Percentiles rank a stretch among this genome's conserved stretches.
phyloP scores from a whole-genome alignment of 257 asterid species.

The Gynochthodes officinalis region DNA sequence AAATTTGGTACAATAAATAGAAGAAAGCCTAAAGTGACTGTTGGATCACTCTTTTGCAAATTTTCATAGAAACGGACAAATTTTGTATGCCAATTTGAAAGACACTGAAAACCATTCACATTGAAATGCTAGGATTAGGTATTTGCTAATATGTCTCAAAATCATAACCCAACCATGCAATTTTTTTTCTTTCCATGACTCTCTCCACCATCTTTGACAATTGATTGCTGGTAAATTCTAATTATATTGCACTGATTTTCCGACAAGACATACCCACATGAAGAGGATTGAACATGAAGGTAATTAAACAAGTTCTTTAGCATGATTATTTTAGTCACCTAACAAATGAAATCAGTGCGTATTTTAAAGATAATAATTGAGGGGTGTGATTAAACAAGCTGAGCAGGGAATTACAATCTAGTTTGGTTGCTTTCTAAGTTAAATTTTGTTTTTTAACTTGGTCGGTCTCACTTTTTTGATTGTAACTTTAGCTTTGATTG shows the following conservation, averaged over 20 bases:
- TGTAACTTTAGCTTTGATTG: too few relatives aligned
- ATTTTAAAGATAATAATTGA: neutral
- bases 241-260: conserved; percentile 47
- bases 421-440: too few relatives aligned
- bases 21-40: neutral
- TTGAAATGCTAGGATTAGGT: neutral
- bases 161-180: neutral
- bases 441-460: neutral
- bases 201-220: conserved; percentile 31
- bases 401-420: neutral
- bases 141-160: neutral
- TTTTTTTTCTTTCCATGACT: conserved; percentile 1
- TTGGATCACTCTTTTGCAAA: neutral
- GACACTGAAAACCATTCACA: conserved; percentile 24
- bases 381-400: neutral
- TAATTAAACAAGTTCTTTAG: conserved; percentile 9
- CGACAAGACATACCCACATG: conserved; percentile 41
- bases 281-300: conserved; percentile 21
- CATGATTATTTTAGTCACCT: conserved; percentile 21
- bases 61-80: conserved; percentile 16
- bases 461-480: too few relatives aligned
- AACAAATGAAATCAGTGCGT: conserved; percentile 20
- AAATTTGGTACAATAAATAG: neutral
- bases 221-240: conserved; percentile 35
- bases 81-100: conserved; percentile 12